Base-by-base conservation (phyloP, 1,284 basidiomycete genomes). In the Melampsora americana region DNA sequence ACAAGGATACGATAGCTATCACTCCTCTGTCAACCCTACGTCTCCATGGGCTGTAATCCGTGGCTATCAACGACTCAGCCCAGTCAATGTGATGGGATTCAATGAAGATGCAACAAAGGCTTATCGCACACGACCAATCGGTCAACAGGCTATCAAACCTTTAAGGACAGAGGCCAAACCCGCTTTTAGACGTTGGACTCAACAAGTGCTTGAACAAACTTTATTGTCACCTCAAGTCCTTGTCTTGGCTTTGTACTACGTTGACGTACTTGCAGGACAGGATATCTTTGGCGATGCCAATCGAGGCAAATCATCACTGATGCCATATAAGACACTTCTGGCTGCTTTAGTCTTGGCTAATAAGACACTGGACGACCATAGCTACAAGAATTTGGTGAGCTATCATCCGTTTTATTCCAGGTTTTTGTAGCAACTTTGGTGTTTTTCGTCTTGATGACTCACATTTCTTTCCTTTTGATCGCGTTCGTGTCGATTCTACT, bases 281-380 rank as follows among this genome's bases (percentile, higher is more conserved):
- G 71, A 74, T 59, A 64, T 74, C 3, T 74, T 74, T 66, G 70
- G 70, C 9, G 70, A 72, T 35, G 5, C 20, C 18, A 74, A 44
- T 59, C 28, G 28, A 30, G 62, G 50, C n/a, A 74, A 74, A 50
- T 59, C 56, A 50, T 66, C 62, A 4, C 39, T 74, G 18, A 53
- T 60, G 64, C 71, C 71, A 20, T 74, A 74, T 64, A 66, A 66
- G 64, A 66, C 66, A 35, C 71, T 74, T 18, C 42, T 74, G 32
- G 71, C 71, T 28, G 44, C 64, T 7, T 66, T 74, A 46, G 64
- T 67, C 5, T 32, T 74, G 23, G 71, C 71, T 39, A 74, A 74
- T 16, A 74, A 74, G 39, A 74, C 71, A 5, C 46, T 74, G 32
- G 71, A 74, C 23, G 71, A 74, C 20, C 71, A 74, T 23, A 74